Evolutionary conservation across 2,329 filamentous ascomycete genomes (phyloP), one percentile per base, ranked within the genome.

Genomic region (Pyrenophora teres): DNA sequence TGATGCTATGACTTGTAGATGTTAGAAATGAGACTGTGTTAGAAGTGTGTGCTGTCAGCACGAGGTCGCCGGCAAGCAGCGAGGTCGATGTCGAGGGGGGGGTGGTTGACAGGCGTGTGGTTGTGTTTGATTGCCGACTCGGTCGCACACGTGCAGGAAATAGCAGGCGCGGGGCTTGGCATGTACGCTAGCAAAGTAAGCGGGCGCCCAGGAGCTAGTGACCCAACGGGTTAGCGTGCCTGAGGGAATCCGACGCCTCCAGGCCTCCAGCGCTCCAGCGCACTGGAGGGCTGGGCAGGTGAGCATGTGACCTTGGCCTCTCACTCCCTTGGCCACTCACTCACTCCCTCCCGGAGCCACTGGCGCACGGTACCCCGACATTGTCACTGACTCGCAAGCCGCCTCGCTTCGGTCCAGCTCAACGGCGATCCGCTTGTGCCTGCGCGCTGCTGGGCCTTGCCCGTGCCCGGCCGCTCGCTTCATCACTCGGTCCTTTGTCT

Each of bases 21-120:
- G 46, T 64, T 67, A 65, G 56, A 49, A 49, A 46, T 50, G 48
- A 39, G 46, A 52, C 56, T 55, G 52, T 27, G 27, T 54, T 54
- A 50, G 58, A 54, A 15, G 15, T 45, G 41, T 44, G 43, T 32
- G 56, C 41, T 50, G 50, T 51, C 54, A 62, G 60, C 56, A 52
- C 52, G 63, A 31, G 48, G 53, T 46, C 48, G 54, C 47, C 25
- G 40, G 46, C 46, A 60, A 36, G 53, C 52, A 41, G 39, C 36
- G 42, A 30, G 33, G 42, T 38, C 44, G 48, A 30, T 37, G 43
- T 47, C 33, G 46, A 36, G 21, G 25, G 36, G 39, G 9, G 7
- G 44, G 7, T 7, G 21, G 21, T 4, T 9, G 23, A 25, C 23
- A 25, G 23, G 43, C 37, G 33, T 46, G 51, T 45, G 40, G 45